phyloP scores from a whole-genome alignment of 163 green algal species.

The Scenedesmus sp. region DNA sequence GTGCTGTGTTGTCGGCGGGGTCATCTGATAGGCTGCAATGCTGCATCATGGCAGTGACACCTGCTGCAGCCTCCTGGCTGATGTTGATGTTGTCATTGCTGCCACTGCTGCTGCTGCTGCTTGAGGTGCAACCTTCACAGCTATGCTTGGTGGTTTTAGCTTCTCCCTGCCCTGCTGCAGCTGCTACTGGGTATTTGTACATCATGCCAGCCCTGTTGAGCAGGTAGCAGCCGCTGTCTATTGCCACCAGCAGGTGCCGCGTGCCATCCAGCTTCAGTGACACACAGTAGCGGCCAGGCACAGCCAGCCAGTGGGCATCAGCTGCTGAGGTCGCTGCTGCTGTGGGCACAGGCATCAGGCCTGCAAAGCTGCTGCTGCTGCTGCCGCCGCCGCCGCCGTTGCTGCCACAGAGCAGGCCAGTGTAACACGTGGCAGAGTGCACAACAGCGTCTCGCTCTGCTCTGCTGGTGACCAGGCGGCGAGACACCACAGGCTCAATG shows the following conservation, averaged over 20 bases:
- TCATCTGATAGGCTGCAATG: not conserved
- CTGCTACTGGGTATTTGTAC: constrained; percentile 21
- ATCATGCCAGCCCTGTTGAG: constrained; percentile 45
- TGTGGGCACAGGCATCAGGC: not conserved
- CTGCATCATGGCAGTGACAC: not conserved
- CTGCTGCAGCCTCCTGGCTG: not conserved
- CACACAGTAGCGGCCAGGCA: constrained; percentile 54
- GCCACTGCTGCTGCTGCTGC: not conserved
- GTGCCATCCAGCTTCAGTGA: constrained; percentile 49
- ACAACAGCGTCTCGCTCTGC: constrained; percentile 30
- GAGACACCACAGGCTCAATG: constrained; percentile 41
- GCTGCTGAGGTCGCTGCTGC: not conserved
- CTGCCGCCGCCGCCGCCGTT: not conserved
- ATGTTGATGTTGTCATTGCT: not conserved
- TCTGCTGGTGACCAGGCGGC: constrained; percentile 34
- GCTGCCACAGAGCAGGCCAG: not conserved
- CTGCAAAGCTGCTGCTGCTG: not conserved
- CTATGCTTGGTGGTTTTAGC: not conserved
- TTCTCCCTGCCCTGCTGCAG: not conserved
- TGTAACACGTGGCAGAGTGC: not conserved
- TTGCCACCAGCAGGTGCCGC: constrained; percentile 30
- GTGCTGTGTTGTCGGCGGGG: not conserved
- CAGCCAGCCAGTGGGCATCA: constrained; percentile 39
- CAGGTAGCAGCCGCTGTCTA: constrained; percentile 18
- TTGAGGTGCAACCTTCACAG: not conserved